Evolutionary conservation across 2,329 filamentous ascomycete species (phyloP).

Genomic region (Alternaria gaisen): DNA sequence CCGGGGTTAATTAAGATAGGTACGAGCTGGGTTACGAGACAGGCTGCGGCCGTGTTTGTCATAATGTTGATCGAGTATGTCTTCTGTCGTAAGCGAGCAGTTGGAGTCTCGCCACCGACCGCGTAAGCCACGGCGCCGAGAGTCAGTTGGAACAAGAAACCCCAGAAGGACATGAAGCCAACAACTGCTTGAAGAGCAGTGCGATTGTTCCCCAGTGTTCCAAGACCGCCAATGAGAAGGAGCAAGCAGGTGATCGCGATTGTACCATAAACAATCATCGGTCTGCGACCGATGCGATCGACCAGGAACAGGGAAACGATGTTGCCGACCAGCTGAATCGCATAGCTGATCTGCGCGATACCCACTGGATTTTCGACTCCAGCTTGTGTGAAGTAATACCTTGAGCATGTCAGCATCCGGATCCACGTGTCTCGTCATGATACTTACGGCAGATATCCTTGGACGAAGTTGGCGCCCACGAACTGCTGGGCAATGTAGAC

Average conservation of each 20-base stretch:
- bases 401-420: too few species aligned
- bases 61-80: slow-evolving; percentile 38
- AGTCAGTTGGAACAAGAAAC: slow-evolving; percentile 75
- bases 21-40: too few species aligned
- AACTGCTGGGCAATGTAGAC: too few species aligned
- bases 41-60: slow-evolving; percentile 5
- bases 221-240: slow-evolving; percentile 1
- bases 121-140: slow-evolving; percentile 89
- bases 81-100: slow-evolving; percentile 82
- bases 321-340: not conserved
- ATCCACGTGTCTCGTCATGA: fast-evolving
- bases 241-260: slow-evolving; percentile 10
- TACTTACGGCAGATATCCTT: too few species aligned
- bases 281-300: slow-evolving; percentile 9
- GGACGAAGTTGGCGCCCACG: too few species aligned
- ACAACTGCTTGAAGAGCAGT: too few species aligned
- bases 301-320: not conserved
- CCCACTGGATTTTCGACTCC: too few species aligned
- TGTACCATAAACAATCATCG: slow-evolving; percentile 6
- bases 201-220: too few species aligned
- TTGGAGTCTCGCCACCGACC: slow-evolving; percentile 80
- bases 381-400: too few species aligned
- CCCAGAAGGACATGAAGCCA: slow-evolving; percentile 55
- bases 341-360: too few species aligned
- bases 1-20: too few species aligned